phyloP scores from a whole-genome alignment of 805 yeast genomes.

The Pichia nakasei region DNA sequence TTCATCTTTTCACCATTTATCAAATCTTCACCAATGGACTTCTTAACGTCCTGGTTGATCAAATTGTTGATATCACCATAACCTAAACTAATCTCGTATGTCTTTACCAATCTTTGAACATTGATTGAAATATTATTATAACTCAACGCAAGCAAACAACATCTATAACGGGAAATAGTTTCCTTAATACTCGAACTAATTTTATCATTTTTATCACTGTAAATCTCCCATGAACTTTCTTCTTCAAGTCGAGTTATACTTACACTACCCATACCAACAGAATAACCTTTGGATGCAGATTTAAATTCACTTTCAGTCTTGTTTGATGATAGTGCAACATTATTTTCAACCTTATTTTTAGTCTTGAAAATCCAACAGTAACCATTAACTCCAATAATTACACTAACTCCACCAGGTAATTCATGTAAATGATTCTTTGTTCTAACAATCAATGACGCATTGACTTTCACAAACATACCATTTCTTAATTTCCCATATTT shows the following conservation, averaged over 20 bases:
- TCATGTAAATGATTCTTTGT: slow-evolving; percentile 81
- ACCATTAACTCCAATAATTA: slow-evolving; percentile 91
- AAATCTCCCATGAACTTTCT: slow-evolving; percentile 84
- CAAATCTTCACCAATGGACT: slow-evolving; percentile 62
- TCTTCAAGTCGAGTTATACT: slow-evolving; percentile 84
- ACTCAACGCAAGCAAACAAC: slow-evolving; percentile 76
- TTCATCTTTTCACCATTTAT: slow-evolving; percentile 68
- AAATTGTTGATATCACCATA: slow-evolving; percentile 63
- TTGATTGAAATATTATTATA: slow-evolving; percentile 80
- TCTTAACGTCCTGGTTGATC: slow-evolving; percentile 66
- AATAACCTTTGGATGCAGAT: slow-evolving; percentile 28
- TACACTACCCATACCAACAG: slow-evolving; percentile 50
- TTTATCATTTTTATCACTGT: slow-evolving; percentile 79
- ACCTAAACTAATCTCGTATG: slow-evolving; percentile 85
- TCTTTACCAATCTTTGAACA: slow-evolving; percentile 66
- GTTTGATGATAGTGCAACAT: not conserved
- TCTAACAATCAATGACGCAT: slow-evolving; percentile 73
- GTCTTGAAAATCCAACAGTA: slow-evolving; percentile 86
- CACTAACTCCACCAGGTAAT: slow-evolving; percentile 89
- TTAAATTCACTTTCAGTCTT: slow-evolving; percentile 32
- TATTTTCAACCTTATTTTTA: slow-evolving; percentile 16
- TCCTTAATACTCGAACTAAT: slow-evolving; percentile 54
- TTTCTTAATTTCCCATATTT: slow-evolving; percentile 93
- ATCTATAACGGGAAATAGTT: slow-evolving; percentile 77
- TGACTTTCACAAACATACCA: slow-evolving; percentile 76